Evolutionary conservation across 805 yeast species (phyloP), one percentile per base, ranked within the genome.

Genomic region (Zygosaccharomyces kombuchaensis): DNA sequence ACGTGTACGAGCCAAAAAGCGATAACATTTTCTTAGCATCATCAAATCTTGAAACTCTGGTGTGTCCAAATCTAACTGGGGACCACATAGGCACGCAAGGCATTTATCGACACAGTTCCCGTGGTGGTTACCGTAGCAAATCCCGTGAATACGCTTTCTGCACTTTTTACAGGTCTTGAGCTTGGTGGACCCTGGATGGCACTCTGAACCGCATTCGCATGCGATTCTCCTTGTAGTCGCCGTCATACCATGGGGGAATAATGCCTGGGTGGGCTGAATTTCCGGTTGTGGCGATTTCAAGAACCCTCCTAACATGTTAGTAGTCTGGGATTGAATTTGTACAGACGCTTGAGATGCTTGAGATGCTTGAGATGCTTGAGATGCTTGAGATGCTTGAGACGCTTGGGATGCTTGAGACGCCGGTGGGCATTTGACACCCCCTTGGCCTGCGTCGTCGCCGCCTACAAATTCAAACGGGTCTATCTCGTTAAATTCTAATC

Each of bases 1-100:
- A 19, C 50, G 54, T 13, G 39, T 45, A 22, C 56, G 56, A 1
- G 50, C 48, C 13, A 68, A 38, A 9, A 58, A 51, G 36, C 63
- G 54, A 54, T 58, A 68, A 14, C 69, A 50, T 43, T 63, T 67
- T 48, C 78, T 64, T 2, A 63, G 34, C 42, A 67, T 59, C 65
- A 71, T 60, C 26, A 73, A 48, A 12, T 63, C 53, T 22, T 52
- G 43, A 35, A 69, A 53, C 19, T 58, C 53, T 2, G 47, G 21
- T 26, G 58, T 50, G 1, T 54, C 34, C 2, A 41, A 31, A 16
- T 58, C 54, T 4, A 59, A 51, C 3, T 52, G 31, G 17, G 58
- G 25, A 8, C 50, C 52, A 21, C 53, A 47, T 19, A 63, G 46
- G 44, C 73, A 65, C 1, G 56, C 36, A 37, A 63, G 43, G 44